phyloP scores from a whole-genome alignment of 2,329 filamentous ascomycete genomes.

The Penicillium sp. region DNA sequence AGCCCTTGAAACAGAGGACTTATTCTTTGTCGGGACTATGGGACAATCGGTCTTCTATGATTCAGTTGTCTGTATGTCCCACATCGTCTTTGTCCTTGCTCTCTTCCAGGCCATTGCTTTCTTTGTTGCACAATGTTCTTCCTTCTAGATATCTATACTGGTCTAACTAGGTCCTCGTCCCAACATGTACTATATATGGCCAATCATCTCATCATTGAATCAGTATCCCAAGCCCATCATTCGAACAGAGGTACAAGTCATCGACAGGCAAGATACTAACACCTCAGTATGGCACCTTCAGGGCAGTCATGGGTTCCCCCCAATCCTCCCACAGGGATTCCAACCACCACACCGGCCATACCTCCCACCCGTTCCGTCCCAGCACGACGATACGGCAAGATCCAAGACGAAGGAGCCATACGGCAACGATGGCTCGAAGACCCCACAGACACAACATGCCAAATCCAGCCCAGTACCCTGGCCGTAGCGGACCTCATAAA shows the following conservation, averaged over 20 bases:
- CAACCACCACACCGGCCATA: background rate
- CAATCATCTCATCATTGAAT: background rate
- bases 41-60: background rate
- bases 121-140: background rate
- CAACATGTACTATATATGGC: background rate
- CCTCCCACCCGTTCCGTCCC: background rate
- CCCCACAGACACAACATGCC: background rate
- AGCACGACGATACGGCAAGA: background rate
- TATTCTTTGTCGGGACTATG: background rate
- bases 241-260: background rate
- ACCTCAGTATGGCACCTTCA: background rate
- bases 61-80: background rate
- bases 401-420: background rate
- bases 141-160: background rate
- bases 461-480: background rate
- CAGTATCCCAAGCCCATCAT: background rate
- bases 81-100: background rate
- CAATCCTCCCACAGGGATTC: background rate
- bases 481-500: background rate
- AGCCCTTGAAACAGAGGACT: background rate
- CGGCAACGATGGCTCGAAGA: slow-evolving; percentile 2
- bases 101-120: background rate
- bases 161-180: no score
- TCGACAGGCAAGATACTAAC: background rate
- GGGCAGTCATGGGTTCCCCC: background rate